phyloP scores from a whole-genome alignment of 2,329 filamentous ascomycete genomes.

The Colletotrichum destructivum region DNA sequence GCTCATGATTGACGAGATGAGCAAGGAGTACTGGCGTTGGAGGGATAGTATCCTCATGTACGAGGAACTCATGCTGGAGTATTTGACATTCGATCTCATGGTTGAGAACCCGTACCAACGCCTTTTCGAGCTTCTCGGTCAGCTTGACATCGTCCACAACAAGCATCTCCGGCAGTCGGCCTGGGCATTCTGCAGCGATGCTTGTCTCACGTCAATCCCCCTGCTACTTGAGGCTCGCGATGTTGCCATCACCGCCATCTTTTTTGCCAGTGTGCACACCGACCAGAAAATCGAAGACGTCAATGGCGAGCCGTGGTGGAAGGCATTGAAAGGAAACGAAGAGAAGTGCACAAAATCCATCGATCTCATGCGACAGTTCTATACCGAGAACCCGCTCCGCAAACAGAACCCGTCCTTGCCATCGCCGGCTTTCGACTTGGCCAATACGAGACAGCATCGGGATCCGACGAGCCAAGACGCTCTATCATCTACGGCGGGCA shows the following conservation, averaged over 20 bases:
- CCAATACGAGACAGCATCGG: constrained; percentile 68
- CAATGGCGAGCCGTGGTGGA: constrained; percentile 89
- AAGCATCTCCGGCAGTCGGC: constrained; percentile 87
- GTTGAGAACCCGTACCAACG: constrained; percentile 90
- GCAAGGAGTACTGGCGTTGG: constrained; percentile 99
- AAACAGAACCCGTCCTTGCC: constrained; percentile 69
- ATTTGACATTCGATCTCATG: constrained; percentile 93
- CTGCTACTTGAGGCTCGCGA: constrained; percentile 84
- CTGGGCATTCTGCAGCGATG: constrained; percentile 96
- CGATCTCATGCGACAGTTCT: constrained; percentile 81
- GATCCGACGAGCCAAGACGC: constrained; percentile 61
- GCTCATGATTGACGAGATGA: constrained; percentile 93
- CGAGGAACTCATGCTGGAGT: constrained; percentile 93
- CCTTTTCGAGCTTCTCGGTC: constrained; percentile 85
- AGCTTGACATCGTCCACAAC: constrained; percentile 82
- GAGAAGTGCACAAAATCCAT: constrained; percentile 80
- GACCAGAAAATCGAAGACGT: constrained; percentile 83
- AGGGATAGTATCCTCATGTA: constrained; percentile 92
- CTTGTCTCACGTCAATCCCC: constrained; percentile 86
- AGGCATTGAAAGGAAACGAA: constrained; percentile 79
- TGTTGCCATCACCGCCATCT: constrained; percentile 88
- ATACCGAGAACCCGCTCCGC: constrained; percentile 74
- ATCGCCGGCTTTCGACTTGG: constrained; percentile 70
- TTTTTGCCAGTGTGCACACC: constrained; percentile 85
- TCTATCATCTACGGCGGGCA: constrained; percentile 64